Evolutionary conservation across 257 asterid genomes (phyloP).

Genomic region (Galeopsis tetrahit): DNA sequence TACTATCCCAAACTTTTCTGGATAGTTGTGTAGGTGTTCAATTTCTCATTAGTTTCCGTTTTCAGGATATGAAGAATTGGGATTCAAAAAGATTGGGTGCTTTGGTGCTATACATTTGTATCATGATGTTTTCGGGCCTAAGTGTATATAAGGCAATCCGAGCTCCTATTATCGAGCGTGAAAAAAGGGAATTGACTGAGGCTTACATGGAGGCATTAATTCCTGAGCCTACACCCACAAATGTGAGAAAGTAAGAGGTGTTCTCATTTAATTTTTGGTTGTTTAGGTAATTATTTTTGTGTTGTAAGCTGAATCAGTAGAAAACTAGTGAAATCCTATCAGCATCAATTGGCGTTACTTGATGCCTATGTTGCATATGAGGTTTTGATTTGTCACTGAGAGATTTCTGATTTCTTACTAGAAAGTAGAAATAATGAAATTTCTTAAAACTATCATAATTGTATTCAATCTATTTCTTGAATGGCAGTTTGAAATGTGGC

Average conservation of each 20-base stretch:
- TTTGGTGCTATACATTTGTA: constrained; percentile 61
- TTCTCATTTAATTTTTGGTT: constrained; percentile 20
- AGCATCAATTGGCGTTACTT: constrained; percentile 12
- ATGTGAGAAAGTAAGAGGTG: constrained; percentile 66
- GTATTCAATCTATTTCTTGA: constrained; percentile 17
- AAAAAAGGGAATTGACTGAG: constrained; percentile 75
- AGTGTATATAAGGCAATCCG: constrained; percentile 64
- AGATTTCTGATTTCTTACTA: constrained; percentile 12
- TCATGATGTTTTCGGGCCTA: constrained; percentile 58
- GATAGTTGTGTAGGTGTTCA: constrained; percentile 10
- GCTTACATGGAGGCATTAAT: constrained; percentile 94
- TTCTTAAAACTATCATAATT: constrained; percentile 8
- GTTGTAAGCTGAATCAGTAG: constrained; percentile 23
- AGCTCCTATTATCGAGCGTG: constrained; percentile 77
- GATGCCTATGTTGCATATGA: constrained; percentile 10
- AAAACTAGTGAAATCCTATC: constrained; percentile 22
- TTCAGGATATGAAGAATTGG: constrained; percentile 86
- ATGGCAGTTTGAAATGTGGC: constrained; percentile 18
- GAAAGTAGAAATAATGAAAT: constrained; percentile 14
- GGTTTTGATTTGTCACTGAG: constrained; percentile 16
- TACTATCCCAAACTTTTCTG: neutral
- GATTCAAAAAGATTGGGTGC: constrained; percentile 75
- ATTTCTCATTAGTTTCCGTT: constrained; percentile 16
- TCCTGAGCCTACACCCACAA: constrained; percentile 92
- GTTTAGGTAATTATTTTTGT: constrained; percentile 20